Percentiles rank a stretch among this genome's conserved stretches.
These are phyloP conservation scores for Rhynchosporium graminicola DNA, from an alignment of 2,329 filamentous ascomycete genomes.

Conservation along the genomic window DNA sequence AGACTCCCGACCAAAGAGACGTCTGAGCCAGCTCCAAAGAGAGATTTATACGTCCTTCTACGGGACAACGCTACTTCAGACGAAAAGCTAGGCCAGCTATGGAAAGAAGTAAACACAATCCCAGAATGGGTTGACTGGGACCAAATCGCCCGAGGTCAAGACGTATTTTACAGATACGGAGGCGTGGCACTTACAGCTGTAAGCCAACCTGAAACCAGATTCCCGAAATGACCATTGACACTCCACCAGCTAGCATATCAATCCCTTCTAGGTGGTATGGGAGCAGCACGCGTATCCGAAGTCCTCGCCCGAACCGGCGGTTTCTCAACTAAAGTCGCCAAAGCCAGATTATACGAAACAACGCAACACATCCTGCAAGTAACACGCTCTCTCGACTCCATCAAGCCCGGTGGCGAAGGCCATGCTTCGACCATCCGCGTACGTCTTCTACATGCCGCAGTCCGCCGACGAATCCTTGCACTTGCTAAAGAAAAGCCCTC, in stretches of 20 bases:
- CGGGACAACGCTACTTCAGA: slow-evolving; percentile 58
- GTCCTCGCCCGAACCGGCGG: slow-evolving; percentile 74
- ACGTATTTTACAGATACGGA: slow-evolving; percentile 76
- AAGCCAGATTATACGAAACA: slow-evolving; percentile 68
- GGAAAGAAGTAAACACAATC: slow-evolving; percentile 65
- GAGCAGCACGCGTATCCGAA: slow-evolving; percentile 71
- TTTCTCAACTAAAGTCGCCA: slow-evolving; percentile 67
- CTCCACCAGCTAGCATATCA: slow-evolving; percentile 50
- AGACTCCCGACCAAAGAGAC: slow-evolving; percentile 44
- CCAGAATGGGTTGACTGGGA: slow-evolving; percentile 79
- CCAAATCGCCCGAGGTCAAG: slow-evolving; percentile 72
- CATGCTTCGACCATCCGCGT: slow-evolving; percentile 67
- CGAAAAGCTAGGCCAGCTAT: slow-evolving; percentile 56
- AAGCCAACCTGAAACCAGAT: slow-evolving; percentile 26
- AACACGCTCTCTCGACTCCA: slow-evolving; percentile 61
- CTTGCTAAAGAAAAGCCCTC: slow-evolving; percentile 56
- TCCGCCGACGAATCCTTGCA: slow-evolving; percentile 64
- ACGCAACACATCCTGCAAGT: slow-evolving; percentile 75
- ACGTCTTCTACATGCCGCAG: slow-evolving; percentile 67
- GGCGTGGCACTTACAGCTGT: slow-evolving; percentile 63
- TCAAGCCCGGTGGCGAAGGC: slow-evolving; percentile 68
- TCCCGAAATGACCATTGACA: background rate
- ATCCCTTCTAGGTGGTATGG: slow-evolving; percentile 70
- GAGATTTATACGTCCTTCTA: slow-evolving; percentile 66
- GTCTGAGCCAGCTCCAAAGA: slow-evolving; percentile 38